Percentiles rank a stretch among this genome's conserved stretches.
phyloP scores from a whole-genome alignment of 1,284 basidiomycete species.

The Neolentinus lepideus region DNA sequence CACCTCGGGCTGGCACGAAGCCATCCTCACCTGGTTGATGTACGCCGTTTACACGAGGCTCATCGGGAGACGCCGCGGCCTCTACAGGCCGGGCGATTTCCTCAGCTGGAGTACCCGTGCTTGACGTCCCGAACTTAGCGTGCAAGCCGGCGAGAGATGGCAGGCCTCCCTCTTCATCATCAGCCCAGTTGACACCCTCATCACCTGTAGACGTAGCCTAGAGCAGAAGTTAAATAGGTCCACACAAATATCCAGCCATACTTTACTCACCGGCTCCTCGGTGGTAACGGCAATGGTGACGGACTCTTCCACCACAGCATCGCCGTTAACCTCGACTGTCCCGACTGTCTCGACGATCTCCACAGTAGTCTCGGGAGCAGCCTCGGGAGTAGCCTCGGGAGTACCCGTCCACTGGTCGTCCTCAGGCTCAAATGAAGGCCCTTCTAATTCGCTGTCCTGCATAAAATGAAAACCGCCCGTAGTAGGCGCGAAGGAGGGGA shows the following conservation, averaged over 20 bases:
- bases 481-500: conserved; percentile 27
- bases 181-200: conserved; percentile 34
- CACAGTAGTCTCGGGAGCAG: background rate
- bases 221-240: background rate
- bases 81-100: conserved; percentile 19
- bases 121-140: conserved; percentile 33
- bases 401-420: background rate
- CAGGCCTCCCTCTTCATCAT: conserved; percentile 37
- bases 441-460: conserved; percentile 66
- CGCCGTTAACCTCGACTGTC: background rate
- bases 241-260: background rate
- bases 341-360: background rate
- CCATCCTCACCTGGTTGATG: conserved; percentile 48
- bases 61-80: conserved; percentile 18
- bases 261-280: background rate
- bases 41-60: conserved; percentile 16
- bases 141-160: conserved; percentile 33
- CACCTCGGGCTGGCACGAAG: conserved; percentile 43
- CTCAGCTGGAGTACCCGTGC: conserved; percentile 37
- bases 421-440: conserved; percentile 14
- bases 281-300: background rate
- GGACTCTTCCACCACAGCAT: background rate
- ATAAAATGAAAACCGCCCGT: conserved; percentile 67
- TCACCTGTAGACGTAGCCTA: conserved; percentile 30
- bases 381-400: conserved; percentile 2